These are phyloP conservation scores for Ulvella scutata DNA, from an alignment of 139 green algal genomes.

Conservation along the genomic window DNA sequence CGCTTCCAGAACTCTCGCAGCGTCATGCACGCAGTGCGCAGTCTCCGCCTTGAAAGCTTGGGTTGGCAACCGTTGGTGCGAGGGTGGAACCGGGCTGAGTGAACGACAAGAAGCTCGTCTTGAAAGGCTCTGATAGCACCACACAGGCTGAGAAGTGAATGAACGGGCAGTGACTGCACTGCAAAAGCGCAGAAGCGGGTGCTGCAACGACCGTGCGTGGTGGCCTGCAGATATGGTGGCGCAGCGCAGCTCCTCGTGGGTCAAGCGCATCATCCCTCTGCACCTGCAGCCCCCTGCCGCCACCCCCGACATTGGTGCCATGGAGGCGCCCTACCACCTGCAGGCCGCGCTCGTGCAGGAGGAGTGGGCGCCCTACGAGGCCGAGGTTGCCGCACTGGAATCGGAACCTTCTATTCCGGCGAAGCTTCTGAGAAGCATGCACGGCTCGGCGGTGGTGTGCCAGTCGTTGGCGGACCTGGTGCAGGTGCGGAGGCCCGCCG, in stretches of 20 bases:
- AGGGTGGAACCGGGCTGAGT: no score
- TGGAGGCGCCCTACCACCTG: conserved; percentile 5
- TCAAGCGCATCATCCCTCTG: conserved; percentile 18
- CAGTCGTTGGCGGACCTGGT: background rate
- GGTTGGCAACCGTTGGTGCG: no score
- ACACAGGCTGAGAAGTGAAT: background rate
- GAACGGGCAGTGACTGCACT: background rate
- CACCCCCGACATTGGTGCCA: background rate
- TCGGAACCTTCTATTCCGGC: background rate
- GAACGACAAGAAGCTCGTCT: no score
- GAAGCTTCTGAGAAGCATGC: background rate
- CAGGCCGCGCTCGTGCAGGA: conserved; percentile 24
- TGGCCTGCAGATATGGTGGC: conserved; percentile 4
- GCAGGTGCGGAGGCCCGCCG: background rate
- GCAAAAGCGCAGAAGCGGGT: background rate
- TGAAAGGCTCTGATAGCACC: background rate
- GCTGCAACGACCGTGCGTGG: background rate
- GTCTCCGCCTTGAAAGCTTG: no score
- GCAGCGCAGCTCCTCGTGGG: background rate
- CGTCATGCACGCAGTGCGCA: no score
- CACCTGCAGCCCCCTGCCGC: background rate
- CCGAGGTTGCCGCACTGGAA: background rate
- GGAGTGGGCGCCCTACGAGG: conserved; percentile 7
- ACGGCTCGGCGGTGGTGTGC: background rate
- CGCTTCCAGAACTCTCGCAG: background rate